Percentiles rank a stretch among this genome's conserved stretches.
Evolutionary conservation across 2,329 filamentous ascomycete species (phyloP).

Genomic region (Hypoxylon sp.): DNA sequence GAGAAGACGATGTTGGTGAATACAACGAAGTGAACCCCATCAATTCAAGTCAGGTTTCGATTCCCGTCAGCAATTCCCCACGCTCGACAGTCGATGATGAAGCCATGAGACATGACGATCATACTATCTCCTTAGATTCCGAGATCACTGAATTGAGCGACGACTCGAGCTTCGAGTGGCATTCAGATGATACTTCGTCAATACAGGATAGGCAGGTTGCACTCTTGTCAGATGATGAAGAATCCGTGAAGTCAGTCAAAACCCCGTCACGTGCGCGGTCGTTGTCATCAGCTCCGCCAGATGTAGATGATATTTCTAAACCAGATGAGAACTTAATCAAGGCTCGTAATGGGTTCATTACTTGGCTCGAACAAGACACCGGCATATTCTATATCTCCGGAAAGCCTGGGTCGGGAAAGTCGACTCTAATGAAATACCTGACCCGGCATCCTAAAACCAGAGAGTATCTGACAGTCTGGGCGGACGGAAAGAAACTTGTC

Average conservation of each 20-base stretch:
- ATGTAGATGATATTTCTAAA: too few relatives aligned
- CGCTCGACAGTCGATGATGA: too few relatives aligned
- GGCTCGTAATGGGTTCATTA: constrained; percentile 33
- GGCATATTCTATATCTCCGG: constrained; percentile 42
- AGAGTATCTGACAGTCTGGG: constrained; percentile 29
- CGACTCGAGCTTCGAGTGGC: constrained; percentile 19
- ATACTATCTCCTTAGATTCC: neutral
- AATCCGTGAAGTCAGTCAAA: neutral
- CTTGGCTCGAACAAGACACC: constrained; percentile 30
- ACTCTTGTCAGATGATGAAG: neutral
- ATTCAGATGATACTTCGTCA: neutral
- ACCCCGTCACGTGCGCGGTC: neutral
- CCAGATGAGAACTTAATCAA: neutral
- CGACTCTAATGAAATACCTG: constrained; percentile 45
- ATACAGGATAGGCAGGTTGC: neutral
- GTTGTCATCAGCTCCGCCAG: neutral
- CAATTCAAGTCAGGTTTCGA: neutral
- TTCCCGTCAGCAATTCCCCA: neutral
- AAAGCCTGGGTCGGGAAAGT: constrained; percentile 45
- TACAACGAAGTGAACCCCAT: neutral
- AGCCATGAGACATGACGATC: neutral
- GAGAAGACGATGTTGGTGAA: neutral
- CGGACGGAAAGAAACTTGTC: constrained; percentile 10
- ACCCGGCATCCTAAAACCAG: constrained; percentile 14
- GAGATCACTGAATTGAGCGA: neutral